These are phyloP conservation scores for Spiraea crenata DNA, from an alignment of 331 rosid genomes.

Conservation along the genomic window DNA sequence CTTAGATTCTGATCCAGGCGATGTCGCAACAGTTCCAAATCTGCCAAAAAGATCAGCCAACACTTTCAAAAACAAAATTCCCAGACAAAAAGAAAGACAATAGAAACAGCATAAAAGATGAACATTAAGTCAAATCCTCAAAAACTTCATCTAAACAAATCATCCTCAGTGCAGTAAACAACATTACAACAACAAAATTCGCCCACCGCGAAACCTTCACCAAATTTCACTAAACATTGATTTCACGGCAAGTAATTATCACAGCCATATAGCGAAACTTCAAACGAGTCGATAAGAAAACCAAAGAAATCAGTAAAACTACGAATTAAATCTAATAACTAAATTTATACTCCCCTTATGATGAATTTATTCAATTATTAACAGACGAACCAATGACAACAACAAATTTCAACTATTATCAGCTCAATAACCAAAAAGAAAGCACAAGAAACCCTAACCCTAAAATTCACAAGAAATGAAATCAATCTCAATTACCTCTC, in stretches of 20 bases:
- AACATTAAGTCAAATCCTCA: background rate
- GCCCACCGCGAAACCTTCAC: background rate
- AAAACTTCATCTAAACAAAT: background rate
- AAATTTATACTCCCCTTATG: background rate
- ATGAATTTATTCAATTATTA: background rate
- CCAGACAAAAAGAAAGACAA: background rate
- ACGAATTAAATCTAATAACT: no score
- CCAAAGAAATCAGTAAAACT: no score
- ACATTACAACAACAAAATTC: background rate
- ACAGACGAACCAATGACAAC: background rate
- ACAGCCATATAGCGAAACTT: no score
- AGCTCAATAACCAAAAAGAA: background rate
- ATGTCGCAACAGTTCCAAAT: constrained; percentile 57
- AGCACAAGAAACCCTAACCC: constrained; percentile 21
- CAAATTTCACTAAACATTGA: no score
- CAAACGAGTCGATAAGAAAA: no score
- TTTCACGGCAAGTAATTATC: no score
- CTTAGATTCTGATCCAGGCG: constrained; percentile 51
- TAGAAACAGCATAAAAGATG: background rate
- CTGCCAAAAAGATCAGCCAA: constrained; percentile 31
- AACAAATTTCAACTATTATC: background rate
- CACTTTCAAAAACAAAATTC: constrained; percentile 3
- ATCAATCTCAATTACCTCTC: constrained; percentile 49
- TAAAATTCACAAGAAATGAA: background rate
- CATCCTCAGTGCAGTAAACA: background rate